These are phyloP conservation scores for Rubroboletus pulcherrimus DNA, from an alignment of 768 basidiomycete species.

Conservation along the genomic window DNA sequence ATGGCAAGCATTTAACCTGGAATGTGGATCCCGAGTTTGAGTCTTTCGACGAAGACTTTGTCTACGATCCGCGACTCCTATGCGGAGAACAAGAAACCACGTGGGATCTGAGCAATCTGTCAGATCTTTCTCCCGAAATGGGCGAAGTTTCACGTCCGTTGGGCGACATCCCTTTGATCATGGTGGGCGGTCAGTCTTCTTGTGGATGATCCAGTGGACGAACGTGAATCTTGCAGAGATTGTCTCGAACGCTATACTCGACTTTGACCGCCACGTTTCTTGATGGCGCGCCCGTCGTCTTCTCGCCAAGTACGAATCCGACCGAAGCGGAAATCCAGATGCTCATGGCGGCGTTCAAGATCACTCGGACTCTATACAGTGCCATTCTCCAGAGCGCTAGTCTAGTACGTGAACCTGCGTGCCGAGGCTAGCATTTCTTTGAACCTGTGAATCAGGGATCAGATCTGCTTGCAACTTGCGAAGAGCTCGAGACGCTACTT, in stretches of 20 bases:
- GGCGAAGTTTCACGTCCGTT: slow-evolving; percentile 12
- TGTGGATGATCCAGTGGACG: slow-evolving; percentile 11
- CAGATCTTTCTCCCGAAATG: slow-evolving; percentile 17
- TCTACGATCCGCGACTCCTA: slow-evolving; percentile 20
- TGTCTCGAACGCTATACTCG: slow-evolving; percentile 73
- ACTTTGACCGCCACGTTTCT: slow-evolving; percentile 80
- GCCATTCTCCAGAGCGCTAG: slow-evolving; percentile 47
- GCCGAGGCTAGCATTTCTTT: background rate
- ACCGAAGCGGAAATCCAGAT: slow-evolving; percentile 59
- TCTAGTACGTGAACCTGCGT: slow-evolving; percentile 21
- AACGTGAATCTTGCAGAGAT: slow-evolving; percentile 42
- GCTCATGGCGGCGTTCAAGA: slow-evolving; percentile 52
- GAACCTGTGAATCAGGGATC: slow-evolving; percentile 20
- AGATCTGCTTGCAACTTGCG: slow-evolving; percentile 29
- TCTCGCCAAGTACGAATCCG: slow-evolving; percentile 60
- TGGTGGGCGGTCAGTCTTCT: slow-evolving; percentile 20
- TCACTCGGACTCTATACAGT: slow-evolving; percentile 60
- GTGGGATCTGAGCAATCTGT: slow-evolving; percentile 37
- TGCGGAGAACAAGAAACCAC: slow-evolving; percentile 10
- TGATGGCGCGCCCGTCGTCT: slow-evolving; percentile 80
- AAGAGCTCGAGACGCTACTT: slow-evolving; percentile 57
- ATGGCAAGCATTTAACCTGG: slow-evolving; percentile 25
- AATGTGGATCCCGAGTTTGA: slow-evolving; percentile 22
- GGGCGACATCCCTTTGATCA: slow-evolving; percentile 22
- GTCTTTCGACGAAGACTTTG: slow-evolving; percentile 30